These are phyloP conservation scores for Penicillium aurantiogriseum DNA, from an alignment of 2,329 filamentous ascomycete species.

Conservation along the genomic window DNA sequence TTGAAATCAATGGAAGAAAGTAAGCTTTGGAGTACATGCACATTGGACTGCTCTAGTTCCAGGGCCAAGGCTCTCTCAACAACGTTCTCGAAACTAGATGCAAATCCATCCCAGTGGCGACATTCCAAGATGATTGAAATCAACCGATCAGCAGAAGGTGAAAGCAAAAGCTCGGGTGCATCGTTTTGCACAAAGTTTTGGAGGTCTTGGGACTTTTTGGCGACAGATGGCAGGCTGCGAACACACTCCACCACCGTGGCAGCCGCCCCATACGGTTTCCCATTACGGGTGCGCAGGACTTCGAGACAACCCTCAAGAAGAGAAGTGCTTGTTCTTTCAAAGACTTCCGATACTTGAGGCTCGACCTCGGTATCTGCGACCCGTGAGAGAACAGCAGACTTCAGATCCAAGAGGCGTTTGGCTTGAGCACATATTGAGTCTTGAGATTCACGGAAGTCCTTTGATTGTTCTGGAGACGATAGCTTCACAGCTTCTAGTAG, in stretches of 20 bases:
- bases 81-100: conserved; percentile 40
- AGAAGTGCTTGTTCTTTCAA: conserved; percentile 37
- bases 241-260: conserved; percentile 56
- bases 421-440: conserved; percentile 64
- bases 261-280: conserved; percentile 66
- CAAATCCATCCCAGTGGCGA: conserved; percentile 43
- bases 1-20: conserved; percentile 39
- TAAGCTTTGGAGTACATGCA: conserved; percentile 39
- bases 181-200: conserved; percentile 56
- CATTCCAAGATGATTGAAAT: conserved; percentile 63
- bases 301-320: conserved; percentile 52
- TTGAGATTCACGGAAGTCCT: conserved; percentile 72
- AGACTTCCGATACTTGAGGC: conserved; percentile 28
- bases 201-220: conserved; percentile 45
- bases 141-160: conserved; percentile 66
- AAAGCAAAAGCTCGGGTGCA: conserved; percentile 60
- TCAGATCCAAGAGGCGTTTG: conserved; percentile 64
- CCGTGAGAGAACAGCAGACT: conserved; percentile 38
- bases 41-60: conserved; percentile 32
- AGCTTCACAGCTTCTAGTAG: conserved; percentile 68
- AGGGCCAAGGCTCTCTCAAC: conserved; percentile 37
- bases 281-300: conserved; percentile 54
- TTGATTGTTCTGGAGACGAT: conserved; percentile 78
- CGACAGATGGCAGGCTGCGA: conserved; percentile 42
- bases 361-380: conserved; percentile 26